Evolutionary conservation across 768 basidiomycete genomes (phyloP).

Genomic region (Gelatoporia subvermispora): DNA sequence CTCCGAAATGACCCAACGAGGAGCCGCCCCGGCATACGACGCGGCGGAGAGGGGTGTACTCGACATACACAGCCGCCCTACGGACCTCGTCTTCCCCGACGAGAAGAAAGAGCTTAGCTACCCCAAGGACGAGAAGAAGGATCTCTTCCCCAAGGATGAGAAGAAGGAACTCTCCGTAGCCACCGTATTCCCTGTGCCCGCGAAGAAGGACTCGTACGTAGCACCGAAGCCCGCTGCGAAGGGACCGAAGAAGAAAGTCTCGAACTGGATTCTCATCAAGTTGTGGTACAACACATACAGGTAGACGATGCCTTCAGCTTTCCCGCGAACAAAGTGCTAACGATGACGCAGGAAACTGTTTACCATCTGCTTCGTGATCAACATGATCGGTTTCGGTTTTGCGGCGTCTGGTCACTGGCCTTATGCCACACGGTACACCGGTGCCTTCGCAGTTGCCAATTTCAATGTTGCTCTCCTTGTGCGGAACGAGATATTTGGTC

Average conservation of each 20-base stretch:
- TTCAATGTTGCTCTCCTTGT: slow-evolving; percentile 67
- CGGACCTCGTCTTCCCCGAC: slow-evolving; percentile 18
- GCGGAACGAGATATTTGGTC: slow-evolving; percentile 80
- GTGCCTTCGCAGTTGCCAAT: slow-evolving; percentile 73
- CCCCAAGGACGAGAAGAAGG: slow-evolving; percentile 37
- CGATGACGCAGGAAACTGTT: slow-evolving; percentile 62
- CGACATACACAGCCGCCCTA: slow-evolving; percentile 36
- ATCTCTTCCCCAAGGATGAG: slow-evolving; percentile 31
- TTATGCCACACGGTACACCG: slow-evolving; percentile 61
- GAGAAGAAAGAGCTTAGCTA: slow-evolving; percentile 28
- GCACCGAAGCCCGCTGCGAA: slow-evolving; percentile 31
- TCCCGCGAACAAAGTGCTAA: not conserved
- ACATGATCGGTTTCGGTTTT: slow-evolving; percentile 53
- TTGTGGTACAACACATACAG: slow-evolving; percentile 81
- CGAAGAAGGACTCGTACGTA: slow-evolving; percentile 39
- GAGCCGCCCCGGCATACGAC: slow-evolving; percentile 36
- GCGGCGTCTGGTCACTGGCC: slow-evolving; percentile 62
- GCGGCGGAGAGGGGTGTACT: slow-evolving; percentile 58
- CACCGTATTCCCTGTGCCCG: slow-evolving; percentile 27
- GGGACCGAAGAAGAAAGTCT: slow-evolving; percentile 47
- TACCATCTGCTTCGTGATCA: slow-evolving; percentile 53
- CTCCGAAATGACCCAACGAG: slow-evolving; percentile 17
- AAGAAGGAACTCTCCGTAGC: slow-evolving; percentile 31
- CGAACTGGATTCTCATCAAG: slow-evolving; percentile 55
- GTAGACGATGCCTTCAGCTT: slow-evolving; percentile 28